Evolutionary conservation across 2,329 filamentous ascomycete species (phyloP), one percentile per base, ranked within the genome.

Genomic region (Talaromyces sp.): DNA sequence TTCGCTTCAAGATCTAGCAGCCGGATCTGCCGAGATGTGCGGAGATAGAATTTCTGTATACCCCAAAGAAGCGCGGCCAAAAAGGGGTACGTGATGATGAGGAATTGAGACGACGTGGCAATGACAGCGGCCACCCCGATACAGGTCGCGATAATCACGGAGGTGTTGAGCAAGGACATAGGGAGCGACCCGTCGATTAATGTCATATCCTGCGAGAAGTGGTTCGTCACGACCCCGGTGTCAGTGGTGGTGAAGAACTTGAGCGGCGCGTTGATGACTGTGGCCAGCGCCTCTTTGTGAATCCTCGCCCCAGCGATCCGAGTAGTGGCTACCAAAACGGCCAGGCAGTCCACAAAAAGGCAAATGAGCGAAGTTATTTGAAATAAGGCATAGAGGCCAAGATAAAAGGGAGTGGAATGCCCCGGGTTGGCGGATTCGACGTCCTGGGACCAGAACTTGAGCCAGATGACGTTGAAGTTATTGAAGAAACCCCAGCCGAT

Each of bases 1-100:
- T 87, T 87, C 1, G 82, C 79, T 69, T 89, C 86, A 1, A 89
- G 78, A 53, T 88, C 86, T 6, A 89, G 69, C 23, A 86, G 76
- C 55, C 86, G 79, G 6, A 89, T 69, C 68, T 88, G 86, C 0
- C 85, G 75, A 1, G 85, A 87, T 0, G 85, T 88, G 0, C 83
- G 77, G 2, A 88, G 76, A 65, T 88, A 88, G 56, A 86, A 78
- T 58, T 76, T 81, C 63, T 87, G 85, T 0, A 87, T 69, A 1
- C 75, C 61, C 60, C 80, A 87, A 1, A 87, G 62, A 1, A 81
- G 61, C 0, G 27, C 52, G 14, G 30, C 36, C 5, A 62, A 9
- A 23, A 62, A 56, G n/a, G 60, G 61, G 44, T 56, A 62, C 10
- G 56, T 68, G 8, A 71, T 56, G 5, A 71, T 68, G 36, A 73